Evolutionary conservation across 495 filamentous ascomycete genomes (phyloP), one percentile per base, ranked within the genome.

Genomic region (Amniculicola lignicola): DNA sequence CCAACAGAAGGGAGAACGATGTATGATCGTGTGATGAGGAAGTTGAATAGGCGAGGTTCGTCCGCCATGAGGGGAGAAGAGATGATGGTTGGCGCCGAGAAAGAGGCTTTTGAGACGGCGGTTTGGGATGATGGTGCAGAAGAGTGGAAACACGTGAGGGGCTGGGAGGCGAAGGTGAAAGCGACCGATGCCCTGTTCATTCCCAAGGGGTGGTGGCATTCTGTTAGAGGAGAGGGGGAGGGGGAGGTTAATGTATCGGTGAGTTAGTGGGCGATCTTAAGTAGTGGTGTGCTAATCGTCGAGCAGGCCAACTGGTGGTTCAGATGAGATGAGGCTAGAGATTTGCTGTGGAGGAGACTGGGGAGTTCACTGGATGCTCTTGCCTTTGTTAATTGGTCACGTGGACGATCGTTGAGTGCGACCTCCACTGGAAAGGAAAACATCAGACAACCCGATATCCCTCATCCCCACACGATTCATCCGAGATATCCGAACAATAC

Each of bases 151-250:
- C 54, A 58, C 21, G 65, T 68, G 3, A 24, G 49, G 2, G 70
- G 59, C 1, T 59, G 67, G 62, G 83, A 93, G 59, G 84, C 77
- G 10, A 51, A 62, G n/a, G 61, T 96, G 27, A 67, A 70, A 2
- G 71, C 77, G 12, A 84, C 87, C 0, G 90, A 96, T 75, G 82
- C 76, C 0, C 53, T 97, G 37, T 96, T 92, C 67, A 91, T 98
- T 50, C 93, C 92, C 0, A 82, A 80, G 54, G 89, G 89, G 11
- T 98, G 90, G 90, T 98, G 93, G 93, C 93, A 98, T 78, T 90
- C 87, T 66, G 82, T 98, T 44, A 85, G 81, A 63, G 89, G 91
- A 18, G 62, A 82, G 45, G 87, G 84, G 12, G 60, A 75, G 18
- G 79, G 81, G 12, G n/a, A n/a, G n/a, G 77, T 86, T 27, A 86